Evolutionary conservation across 2,329 filamentous ascomycete genomes (phyloP).

Genomic region (Trichoderma citrinoviride): DNA sequence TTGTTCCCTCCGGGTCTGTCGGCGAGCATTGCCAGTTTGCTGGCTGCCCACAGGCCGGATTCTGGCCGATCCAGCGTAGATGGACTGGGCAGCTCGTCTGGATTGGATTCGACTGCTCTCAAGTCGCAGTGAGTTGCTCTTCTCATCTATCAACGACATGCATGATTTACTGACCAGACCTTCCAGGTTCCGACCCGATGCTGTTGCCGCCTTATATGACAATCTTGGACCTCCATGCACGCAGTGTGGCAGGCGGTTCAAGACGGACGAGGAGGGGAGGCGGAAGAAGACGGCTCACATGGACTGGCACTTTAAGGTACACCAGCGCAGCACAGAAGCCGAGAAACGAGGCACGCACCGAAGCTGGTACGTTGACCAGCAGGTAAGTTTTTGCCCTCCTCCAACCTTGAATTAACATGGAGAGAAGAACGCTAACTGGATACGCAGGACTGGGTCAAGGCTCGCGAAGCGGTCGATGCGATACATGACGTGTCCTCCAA

Average conservation of each 20-base stretch:
- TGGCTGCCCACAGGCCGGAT: conserved; percentile 34
- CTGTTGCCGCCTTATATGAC: conserved; percentile 74
- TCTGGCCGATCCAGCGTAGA: conserved; percentile 29
- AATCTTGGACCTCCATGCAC: conserved; percentile 82
- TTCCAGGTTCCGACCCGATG: conserved; percentile 66
- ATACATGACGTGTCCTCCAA: conserved; percentile 42
- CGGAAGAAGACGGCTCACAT: conserved; percentile 87
- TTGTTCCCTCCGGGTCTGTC: conserved; percentile 35
- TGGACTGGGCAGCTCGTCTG: conserved; percentile 52
- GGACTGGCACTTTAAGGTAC: conserved; percentile 97
- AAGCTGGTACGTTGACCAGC: conserved; percentile 91
- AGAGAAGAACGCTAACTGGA: conserved; percentile 15
- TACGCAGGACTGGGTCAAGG: conserved; percentile 80
- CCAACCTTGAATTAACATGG: neutral
- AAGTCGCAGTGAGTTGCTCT: conserved; percentile 62
- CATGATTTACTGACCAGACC: conserved; percentile 21
- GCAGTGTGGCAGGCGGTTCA: conserved; percentile 87
- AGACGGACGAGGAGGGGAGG: conserved; percentile 70
- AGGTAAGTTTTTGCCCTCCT: conserved; percentile 50
- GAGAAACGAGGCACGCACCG: conserved; percentile 84
- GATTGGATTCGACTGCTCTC: conserved; percentile 65
- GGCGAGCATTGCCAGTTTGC: conserved; percentile 37
- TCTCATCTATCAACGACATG: too few species aligned
- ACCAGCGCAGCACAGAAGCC: conserved; percentile 82
- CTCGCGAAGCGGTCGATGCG: conserved; percentile 73